A percentile compares a stretch with the other conserved stretches of the same genome.
Evolutionary conservation across 2,329 filamentous ascomycete genomes (phyloP).

Genomic region (Byssoonygena ceratinophila): DNA sequence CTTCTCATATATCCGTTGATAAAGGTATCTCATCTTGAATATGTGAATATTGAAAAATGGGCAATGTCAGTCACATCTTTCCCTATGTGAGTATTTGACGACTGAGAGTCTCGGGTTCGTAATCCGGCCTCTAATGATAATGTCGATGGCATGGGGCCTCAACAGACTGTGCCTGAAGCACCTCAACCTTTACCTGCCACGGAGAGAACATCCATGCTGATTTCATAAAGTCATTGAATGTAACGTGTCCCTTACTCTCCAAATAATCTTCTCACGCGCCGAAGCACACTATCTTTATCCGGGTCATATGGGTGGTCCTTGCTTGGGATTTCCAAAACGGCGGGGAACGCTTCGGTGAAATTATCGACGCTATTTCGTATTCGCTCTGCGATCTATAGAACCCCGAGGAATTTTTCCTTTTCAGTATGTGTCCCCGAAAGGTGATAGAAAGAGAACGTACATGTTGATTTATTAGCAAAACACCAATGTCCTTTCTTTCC

Average conservation of each 20-base stretch:
- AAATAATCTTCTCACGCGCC: conserved; percentile 66
- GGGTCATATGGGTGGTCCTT: conserved; percentile 99
- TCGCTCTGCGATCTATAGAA: conserved; percentile 69
- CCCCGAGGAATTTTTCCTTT: too few species aligned
- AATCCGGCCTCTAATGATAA: too few species aligned
- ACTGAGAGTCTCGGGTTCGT: background rate
- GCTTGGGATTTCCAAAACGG: conserved; percentile 89
- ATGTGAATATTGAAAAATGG: too few species aligned
- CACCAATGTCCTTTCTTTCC: conserved; percentile 90
- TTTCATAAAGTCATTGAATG: background rate
- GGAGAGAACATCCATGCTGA: background rate
- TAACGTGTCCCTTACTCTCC: conserved; percentile 38
- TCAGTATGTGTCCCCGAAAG: too few species aligned
- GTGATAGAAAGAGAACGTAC: conserved; percentile 41
- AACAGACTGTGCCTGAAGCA: too few species aligned
- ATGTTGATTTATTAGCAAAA: conserved; percentile 95
- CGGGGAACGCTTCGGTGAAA: conserved; percentile 92
- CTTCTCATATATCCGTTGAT: too few species aligned
- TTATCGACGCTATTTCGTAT: conserved; percentile 85
- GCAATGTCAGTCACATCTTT: too few species aligned
- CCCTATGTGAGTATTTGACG: background rate
- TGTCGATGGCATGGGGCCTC: background rate
- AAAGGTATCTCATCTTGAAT: too few species aligned
- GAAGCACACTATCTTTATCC: conserved; percentile 94
- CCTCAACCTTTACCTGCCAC: too few species aligned